Evolutionary conservation across 371 early-diverging fungal species (phyloP), one percentile per base, ranked within the genome.

Genomic region (Dichotomocladium elegans): DNA sequence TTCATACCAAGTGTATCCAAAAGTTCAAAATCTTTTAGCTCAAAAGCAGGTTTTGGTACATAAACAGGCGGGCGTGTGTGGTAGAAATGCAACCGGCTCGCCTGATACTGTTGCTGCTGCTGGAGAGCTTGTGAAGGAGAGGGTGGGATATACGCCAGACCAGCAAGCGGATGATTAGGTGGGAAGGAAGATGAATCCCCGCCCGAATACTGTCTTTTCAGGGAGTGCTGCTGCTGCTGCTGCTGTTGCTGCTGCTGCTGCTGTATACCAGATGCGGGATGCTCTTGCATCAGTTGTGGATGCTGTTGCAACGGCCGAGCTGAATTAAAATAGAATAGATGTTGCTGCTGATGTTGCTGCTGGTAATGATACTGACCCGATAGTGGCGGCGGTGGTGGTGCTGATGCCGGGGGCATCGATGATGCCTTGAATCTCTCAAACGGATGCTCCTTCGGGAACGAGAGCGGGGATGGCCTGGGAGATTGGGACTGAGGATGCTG

Each of bases 101-200:
- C 49, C 31, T 60, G 60, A 7, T 48, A 43, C 30, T 58, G 58
- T 27, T 58, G 58, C 26, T 47, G 53, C 12, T 56, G 56, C n/a
- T n/a, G n/a, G n/a, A n/a, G n/a, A 17, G 26, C 15, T 27, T 31
- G 24, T 33, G 34, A 35, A 17, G 48, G 30, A 17, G 41, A 48
- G n/a, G n/a, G n/a, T n/a, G n/a, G n/a, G n/a, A n/a, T n/a, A n/a
- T n/a, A n/a, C 17, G 54, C 40, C 34, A 53, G 43, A 31, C 44
- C 47, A 19, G 59, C 59, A 21, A 59, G 54, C 7, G 60, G 60
- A 28, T 59, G 60, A 29, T 59, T 59, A 12, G 60, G 60, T 37
- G 60, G 60, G 26, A 59, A 53, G 12, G 56, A 33, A 22, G 29
- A 11, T 21, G 22, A 44, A 7, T 47, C 47, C 31, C 37, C 37